phyloP scores from a whole-genome alignment of 371 early-diverging fungal species.

The Mucor mucedo region DNA sequence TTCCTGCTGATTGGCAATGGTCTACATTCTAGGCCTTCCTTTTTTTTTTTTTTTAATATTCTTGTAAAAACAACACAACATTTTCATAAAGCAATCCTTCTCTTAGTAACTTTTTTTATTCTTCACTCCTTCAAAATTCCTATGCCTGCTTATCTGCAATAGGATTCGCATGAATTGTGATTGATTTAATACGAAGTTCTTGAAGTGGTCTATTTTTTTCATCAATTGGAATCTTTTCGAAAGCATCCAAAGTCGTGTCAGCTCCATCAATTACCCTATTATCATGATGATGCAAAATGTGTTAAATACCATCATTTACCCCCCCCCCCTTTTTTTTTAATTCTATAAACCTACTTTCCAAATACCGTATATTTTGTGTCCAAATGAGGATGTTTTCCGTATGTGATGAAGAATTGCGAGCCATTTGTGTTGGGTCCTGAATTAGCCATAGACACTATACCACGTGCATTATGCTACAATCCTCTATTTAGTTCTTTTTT shows the following conservation, averaged over 20 bases:
- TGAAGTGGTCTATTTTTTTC: slow-evolving; percentile 84
- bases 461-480: slow-evolving; percentile 81
- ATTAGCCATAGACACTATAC: slow-evolving; percentile 95
- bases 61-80: not conserved
- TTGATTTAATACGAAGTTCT: slow-evolving; percentile 75
- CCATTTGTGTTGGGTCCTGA: slow-evolving; percentile 90
- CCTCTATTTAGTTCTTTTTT: not conserved
- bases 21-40: slow-evolving; percentile 30
- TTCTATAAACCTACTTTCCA: slow-evolving; percentile 73
- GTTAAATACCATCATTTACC: not conserved
- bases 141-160: slow-evolving; percentile 70
- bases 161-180: slow-evolving; percentile 97
- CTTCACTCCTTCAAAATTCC: not conserved
- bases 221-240: slow-evolving; percentile 89
- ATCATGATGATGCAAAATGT: not conserved
- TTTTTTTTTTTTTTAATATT: not conserved
- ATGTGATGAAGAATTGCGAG: slow-evolving; percentile 94
- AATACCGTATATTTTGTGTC: slow-evolving; percentile 94
- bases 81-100: slow-evolving; percentile 2
- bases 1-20: slow-evolving; percentile 45
- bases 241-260: slow-evolving; percentile 83
- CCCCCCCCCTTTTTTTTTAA: not conserved
- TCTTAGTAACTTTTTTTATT: not conserved
- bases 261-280: slow-evolving; percentile 86
- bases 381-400: slow-evolving; percentile 81